phyloP scores from a whole-genome alignment of 2,329 filamentous ascomycete species.

The Phialophora chinensis region DNA sequence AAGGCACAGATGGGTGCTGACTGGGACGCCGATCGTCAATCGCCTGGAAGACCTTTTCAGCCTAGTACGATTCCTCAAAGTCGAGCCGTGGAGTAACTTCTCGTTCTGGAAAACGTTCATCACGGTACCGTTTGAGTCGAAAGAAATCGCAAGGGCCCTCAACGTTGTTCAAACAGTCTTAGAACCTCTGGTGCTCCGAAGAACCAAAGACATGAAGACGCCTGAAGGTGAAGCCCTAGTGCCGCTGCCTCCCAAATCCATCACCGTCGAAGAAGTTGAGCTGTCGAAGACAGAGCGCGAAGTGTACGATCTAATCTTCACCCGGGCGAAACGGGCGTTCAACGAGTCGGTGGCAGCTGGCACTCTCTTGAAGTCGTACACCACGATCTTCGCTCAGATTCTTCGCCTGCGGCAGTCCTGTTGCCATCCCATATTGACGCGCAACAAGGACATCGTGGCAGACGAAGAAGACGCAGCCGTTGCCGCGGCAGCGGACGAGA shows the following conservation, averaged over 20 bases:
- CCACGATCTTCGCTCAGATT: conserved; percentile 96
- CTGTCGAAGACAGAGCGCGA: conserved; percentile 83
- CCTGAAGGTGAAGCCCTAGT: conserved; percentile 83
- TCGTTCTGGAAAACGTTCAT: conserved; percentile 99
- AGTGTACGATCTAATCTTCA: conserved; percentile 90
- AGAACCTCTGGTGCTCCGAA: conserved; percentile 90
- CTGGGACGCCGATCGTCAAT: conserved; percentile 96
- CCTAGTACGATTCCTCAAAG: conserved; percentile 85
- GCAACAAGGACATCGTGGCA: conserved; percentile 80
- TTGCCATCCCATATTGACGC: conserved; percentile 88
- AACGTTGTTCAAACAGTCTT: conserved; percentile 97
- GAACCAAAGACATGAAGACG: conserved; percentile 98
- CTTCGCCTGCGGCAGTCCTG: conserved; percentile 90
- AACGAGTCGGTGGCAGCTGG: conserved; percentile 86
- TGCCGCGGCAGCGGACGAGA: conserved; percentile 73
- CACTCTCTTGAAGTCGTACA: conserved; percentile 92
- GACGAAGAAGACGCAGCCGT: conserved; percentile 80
- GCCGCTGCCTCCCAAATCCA: conserved; percentile 75
- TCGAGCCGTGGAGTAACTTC: conserved; percentile 98
- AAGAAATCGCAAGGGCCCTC: conserved; percentile 88
- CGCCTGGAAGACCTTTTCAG: conserved; percentile 93
- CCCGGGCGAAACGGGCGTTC: conserved; percentile 81
- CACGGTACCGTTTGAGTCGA: conserved; percentile 93
- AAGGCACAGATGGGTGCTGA: conserved; percentile 88
- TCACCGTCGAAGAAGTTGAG: conserved; percentile 87